Conservation (phyloP, 2,329 filamentous ascomycete genomes). For the Trichoderma aggressivum region DNA sequence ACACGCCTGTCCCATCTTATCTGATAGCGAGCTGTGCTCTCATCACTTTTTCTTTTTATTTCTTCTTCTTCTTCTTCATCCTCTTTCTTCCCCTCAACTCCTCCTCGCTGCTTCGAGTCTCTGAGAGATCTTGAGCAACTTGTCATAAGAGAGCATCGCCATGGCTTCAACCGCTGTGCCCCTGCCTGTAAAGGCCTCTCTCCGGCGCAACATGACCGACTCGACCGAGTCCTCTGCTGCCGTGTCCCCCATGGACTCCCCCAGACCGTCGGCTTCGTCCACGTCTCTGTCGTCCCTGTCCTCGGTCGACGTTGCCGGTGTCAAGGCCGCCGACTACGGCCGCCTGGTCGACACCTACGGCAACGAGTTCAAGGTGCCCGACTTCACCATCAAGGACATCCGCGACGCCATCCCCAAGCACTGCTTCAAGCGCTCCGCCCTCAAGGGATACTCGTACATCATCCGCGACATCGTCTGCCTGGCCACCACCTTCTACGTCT, state of each 20-base stretch:
- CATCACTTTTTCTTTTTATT: not conserved
- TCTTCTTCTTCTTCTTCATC: not conserved
- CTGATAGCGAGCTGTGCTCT: conserved; percentile 14
- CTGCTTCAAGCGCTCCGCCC: conserved; percentile 85
- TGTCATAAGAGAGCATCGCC: conserved; percentile 16
- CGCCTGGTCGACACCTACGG: conserved; percentile 88
- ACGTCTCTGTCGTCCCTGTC: conserved; percentile 90
- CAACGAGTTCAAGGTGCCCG: conserved; percentile 87
- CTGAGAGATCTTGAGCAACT: not conserved
- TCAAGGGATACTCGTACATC: conserved; percentile 76
- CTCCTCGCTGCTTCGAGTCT: not conserved
- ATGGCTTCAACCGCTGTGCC: conserved; percentile 49
- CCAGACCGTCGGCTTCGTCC: conserved; percentile 66
- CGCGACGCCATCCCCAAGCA: conserved; percentile 95
- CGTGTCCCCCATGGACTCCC: conserved; percentile 58
- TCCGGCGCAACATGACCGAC: conserved; percentile 48
- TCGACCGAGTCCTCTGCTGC: conserved; percentile 55
- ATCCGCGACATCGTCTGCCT: conserved; percentile 73
- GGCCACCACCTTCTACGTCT: conserved; percentile 76
- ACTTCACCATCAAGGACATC: conserved; percentile 97
- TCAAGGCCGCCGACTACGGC: conserved; percentile 47
- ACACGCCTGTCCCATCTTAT: conserved; percentile 7
- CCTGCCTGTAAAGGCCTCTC: conserved; percentile 38
- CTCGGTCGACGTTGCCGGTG: conserved; percentile 50
- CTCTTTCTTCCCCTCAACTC: not conserved